A percentile compares a stretch with the other conserved stretches of the same genome.
Conservation (phyloP, 139 green algal species). For the Auxenochlorella pyrenoidosa region DNA sequence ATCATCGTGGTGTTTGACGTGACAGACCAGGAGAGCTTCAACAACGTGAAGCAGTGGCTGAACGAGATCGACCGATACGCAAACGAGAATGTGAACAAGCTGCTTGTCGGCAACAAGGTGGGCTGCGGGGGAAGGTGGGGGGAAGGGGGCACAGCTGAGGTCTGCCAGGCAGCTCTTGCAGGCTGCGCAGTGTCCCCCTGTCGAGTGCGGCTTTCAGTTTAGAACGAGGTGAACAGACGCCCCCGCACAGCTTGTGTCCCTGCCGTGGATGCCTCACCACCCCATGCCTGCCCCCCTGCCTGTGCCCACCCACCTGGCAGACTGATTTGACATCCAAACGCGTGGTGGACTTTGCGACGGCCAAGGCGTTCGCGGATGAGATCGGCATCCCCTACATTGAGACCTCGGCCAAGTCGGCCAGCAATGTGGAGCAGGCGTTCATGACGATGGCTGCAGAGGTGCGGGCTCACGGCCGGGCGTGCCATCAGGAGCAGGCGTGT, state of each 20-base stretch:
- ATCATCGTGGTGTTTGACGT: conserved; percentile 99
- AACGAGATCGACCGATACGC: conserved; percentile 99
- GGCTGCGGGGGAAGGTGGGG: background rate
- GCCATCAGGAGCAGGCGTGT: no score
- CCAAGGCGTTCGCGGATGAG: conserved; percentile 99
- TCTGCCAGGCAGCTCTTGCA: no score
- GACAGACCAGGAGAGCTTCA: conserved; percentile 98
- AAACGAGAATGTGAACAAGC: conserved; percentile 99
- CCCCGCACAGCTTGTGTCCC: no score
- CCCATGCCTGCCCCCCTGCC: background rate
- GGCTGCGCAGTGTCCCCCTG: no score
- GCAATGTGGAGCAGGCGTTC: conserved; percentile 99
- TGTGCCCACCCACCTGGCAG: background rate
- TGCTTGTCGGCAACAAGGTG: conserved; percentile 99
- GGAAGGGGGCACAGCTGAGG: no score
- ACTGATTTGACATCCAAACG: conserved; percentile 95
- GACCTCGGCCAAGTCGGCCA: conserved; percentile 98
- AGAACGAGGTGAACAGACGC: no score
- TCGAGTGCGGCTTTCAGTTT: no score
- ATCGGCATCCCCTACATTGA: conserved; percentile 99
- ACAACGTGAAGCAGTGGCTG: conserved; percentile 99
- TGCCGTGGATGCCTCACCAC: no score
- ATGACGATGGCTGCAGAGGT: conserved; percentile 99
- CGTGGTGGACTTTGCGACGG: conserved; percentile 94
- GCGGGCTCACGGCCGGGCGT: no score